phyloP scores from a whole-genome alignment of 2,329 filamentous ascomycete species.

The Botryotinia narcissicola region DNA sequence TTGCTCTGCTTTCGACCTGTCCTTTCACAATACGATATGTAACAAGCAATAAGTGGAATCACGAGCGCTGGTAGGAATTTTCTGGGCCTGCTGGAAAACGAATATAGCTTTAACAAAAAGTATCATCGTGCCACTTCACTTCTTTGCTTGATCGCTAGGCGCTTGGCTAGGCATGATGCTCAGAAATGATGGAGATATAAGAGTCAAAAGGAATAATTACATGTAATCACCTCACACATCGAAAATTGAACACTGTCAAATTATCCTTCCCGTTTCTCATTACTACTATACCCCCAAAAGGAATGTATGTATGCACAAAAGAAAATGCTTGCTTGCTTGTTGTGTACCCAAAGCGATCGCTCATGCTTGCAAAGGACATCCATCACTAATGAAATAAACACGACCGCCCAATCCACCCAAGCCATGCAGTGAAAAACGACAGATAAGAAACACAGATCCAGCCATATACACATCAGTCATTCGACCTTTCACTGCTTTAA shows the following conservation, averaged over 20 bases:
- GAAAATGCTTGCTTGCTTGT: slow-evolving; percentile 5
- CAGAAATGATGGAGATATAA: not conserved
- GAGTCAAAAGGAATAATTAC: not conserved
- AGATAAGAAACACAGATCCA: not conserved
- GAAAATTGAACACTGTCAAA: not conserved
- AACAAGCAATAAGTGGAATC: not conserved
- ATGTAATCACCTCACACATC: not conserved
- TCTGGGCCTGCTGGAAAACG: not conserved
- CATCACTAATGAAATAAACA: not conserved
- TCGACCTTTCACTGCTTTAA: slow-evolving; percentile 46
- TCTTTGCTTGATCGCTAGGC: not conserved
- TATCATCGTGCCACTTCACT: not conserved
- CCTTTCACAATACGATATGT: not conserved
- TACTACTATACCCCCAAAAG: not conserved
- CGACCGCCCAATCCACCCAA: not conserved
- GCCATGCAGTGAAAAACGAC: not conserved
- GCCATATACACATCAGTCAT: slow-evolving; percentile 1
- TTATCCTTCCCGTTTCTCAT: not conserved
- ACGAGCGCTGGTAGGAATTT: not conserved
- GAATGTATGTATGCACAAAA: slow-evolving; percentile 1
- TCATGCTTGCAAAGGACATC: not conserved
- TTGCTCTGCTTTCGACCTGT: rapidly evolving
- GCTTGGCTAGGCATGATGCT: not conserved
- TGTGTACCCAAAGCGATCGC: not conserved
- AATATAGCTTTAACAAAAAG: not conserved